Evolutionary conservation across 192 early-diverging fungal species (phyloP).

Genomic region (Backusella liffmaniae): DNA sequence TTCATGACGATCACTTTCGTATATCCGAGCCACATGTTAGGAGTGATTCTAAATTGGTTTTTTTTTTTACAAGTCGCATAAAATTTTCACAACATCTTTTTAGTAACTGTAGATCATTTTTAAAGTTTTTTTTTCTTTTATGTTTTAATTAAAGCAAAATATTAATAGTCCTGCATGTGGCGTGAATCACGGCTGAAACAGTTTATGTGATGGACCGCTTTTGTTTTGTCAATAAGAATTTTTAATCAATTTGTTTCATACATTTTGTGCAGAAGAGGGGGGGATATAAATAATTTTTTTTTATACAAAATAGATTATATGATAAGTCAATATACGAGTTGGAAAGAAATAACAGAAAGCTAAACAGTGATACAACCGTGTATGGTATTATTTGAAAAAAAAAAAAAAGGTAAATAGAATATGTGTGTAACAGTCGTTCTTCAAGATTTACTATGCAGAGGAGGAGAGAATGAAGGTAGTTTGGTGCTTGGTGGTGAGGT

Average conservation of each 20-base stretch:
- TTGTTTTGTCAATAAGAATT: background rate
- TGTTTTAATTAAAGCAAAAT: background rate
- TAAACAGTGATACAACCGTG: background rate
- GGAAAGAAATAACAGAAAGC: background rate
- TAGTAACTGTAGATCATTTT: conserved; percentile 1
- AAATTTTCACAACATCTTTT: background rate
- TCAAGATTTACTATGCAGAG: conserved; percentile 9
- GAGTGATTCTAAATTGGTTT: background rate
- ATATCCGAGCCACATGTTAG: background rate
- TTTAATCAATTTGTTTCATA: background rate
- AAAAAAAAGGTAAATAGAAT: background rate
- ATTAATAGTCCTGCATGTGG: conserved; percentile 9
- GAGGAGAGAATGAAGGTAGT: background rate
- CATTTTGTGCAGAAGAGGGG: background rate
- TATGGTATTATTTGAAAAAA: conserved; percentile 5
- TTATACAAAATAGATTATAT: background rate
- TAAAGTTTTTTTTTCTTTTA: background rate
- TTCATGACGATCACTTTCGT: background rate
- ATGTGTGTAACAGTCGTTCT: background rate
- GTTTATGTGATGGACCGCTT: background rate
- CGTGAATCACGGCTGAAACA: conserved; percentile 4
- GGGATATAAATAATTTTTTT: background rate
- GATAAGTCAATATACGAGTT: background rate
- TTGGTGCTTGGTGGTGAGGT: background rate
- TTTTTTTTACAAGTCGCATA: background rate